A percentile compares a stretch with the other conserved stretches of the same genome.
Conservation (phyloP, 805 yeast species). For the Myxozyma sirexii region DNA sequence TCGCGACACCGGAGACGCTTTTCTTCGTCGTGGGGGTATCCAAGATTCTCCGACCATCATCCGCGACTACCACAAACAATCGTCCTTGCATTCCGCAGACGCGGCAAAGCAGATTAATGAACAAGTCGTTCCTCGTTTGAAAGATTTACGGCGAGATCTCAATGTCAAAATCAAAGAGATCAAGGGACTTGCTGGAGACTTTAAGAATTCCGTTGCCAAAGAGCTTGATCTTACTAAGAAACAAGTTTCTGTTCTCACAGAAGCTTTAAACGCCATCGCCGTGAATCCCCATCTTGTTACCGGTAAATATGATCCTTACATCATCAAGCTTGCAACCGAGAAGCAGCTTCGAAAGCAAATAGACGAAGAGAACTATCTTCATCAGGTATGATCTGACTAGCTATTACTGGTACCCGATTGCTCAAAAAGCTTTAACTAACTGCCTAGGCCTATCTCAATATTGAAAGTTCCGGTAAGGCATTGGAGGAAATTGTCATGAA, state of each 20-base stretch:
- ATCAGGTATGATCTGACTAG: conserved; percentile 46
- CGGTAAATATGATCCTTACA: conserved; percentile 76
- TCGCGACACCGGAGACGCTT: conserved; percentile 33
- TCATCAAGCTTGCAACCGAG: conserved; percentile 72
- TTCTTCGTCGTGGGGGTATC: conserved; percentile 45
- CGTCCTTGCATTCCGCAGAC: conserved; percentile 60
- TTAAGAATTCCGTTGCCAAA: conserved; percentile 70
- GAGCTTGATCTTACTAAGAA: conserved; percentile 52
- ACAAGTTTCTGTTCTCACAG: conserved; percentile 46
- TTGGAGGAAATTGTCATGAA: conserved; percentile 83
- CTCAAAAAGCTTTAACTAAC: neutral
- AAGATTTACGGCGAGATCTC: conserved; percentile 65
- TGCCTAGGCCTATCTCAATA: conserved; percentile 71
- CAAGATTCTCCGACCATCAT: conserved; percentile 35
- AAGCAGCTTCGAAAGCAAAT: conserved; percentile 76
- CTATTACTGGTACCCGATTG: neutral
- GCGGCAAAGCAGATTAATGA: conserved; percentile 62
- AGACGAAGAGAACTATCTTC: conserved; percentile 79
- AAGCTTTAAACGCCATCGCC: conserved; percentile 52
- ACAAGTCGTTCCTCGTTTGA: conserved; percentile 63
- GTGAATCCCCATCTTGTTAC: conserved; percentile 49
- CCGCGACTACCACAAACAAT: conserved; percentile 55
- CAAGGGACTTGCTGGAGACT: conserved; percentile 77
- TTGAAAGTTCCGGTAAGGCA: conserved; percentile 85
- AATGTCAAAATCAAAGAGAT: conserved; percentile 85